Conservation (phyloP, 148 eudicot genomes). For the Nyssa sinensis region DNA sequence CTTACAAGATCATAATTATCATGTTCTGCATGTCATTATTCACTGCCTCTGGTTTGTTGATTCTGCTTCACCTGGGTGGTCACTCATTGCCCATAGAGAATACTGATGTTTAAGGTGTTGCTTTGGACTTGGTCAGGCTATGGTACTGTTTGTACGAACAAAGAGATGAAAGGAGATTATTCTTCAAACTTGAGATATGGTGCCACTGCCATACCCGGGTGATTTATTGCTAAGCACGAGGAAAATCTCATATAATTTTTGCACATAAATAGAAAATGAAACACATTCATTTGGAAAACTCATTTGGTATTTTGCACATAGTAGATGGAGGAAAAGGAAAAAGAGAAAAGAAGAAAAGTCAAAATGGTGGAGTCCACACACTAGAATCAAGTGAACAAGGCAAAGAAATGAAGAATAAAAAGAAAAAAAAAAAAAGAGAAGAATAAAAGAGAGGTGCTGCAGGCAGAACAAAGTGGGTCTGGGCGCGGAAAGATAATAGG, state of each 20-base stretch:
- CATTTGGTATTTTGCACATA: background rate
- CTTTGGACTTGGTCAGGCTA: background rate
- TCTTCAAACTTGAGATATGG: background rate
- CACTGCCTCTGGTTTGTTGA: slow-evolving; percentile 12
- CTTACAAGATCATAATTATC: background rate
- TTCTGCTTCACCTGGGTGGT: slow-evolving; percentile 2
- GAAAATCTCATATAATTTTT: background rate
- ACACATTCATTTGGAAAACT: background rate
- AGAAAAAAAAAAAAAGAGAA: too few species aligned
- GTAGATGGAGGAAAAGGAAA: too few species aligned
- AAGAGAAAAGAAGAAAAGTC: too few species aligned
- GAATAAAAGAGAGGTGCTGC: too few species aligned
- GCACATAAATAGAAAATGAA: background rate
- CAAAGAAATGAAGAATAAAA: too few species aligned
- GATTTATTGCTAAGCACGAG: background rate
- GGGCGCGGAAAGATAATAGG: too few species aligned
- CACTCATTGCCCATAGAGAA: background rate
- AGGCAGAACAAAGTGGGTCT: too few species aligned
- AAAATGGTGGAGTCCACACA: too few species aligned
- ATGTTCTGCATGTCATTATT: slow-evolving; percentile 4
- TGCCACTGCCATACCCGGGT: background rate
- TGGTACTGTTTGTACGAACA: background rate
- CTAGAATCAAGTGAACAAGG: too few species aligned
- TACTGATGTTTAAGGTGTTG: slow-evolving; percentile 2
- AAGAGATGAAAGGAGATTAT: background rate